phyloP scores from a whole-genome alignment of 2,329 filamentous ascomycete genomes.

The Paracamarosporium sp. region DNA sequence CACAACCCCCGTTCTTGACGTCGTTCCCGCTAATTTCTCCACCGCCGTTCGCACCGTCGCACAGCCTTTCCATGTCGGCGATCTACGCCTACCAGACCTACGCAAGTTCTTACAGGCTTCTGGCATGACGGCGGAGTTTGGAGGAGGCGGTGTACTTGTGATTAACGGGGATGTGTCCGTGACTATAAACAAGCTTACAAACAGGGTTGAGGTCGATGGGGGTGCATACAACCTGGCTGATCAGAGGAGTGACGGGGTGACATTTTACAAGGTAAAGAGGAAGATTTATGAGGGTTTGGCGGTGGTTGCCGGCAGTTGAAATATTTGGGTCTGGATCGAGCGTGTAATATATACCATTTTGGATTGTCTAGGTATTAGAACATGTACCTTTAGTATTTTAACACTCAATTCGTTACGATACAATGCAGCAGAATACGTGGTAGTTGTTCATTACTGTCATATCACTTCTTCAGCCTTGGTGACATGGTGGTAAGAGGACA shows the following conservation, averaged over 20 bases:
- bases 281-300: slow-evolving; percentile 95
- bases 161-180: slow-evolving; percentile 90
- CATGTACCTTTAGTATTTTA: background rate
- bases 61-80: slow-evolving; percentile 92
- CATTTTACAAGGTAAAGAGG: slow-evolving; percentile 85
- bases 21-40: slow-evolving; percentile 66
- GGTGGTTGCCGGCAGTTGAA: slow-evolving; percentile 78
- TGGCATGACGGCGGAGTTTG: slow-evolving; percentile 89
- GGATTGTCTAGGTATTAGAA: background rate
- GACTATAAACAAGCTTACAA: slow-evolving; percentile 78
- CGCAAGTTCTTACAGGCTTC: slow-evolving; percentile 80
- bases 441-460: too few relatives aligned
- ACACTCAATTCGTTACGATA: too few relatives aligned
- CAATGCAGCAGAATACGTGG: too few relatives aligned
- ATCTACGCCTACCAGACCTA: slow-evolving; percentile 86
- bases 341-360: background rate
- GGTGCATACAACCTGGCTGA: slow-evolving; percentile 42
- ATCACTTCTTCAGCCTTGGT: too few relatives aligned
- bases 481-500: too few relatives aligned
- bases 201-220: slow-evolving; percentile 84
- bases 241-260: slow-evolving; percentile 58
- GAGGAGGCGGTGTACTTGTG: slow-evolving; percentile 88
- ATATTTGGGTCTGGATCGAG: background rate
- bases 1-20: slow-evolving; percentile 62
- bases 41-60: slow-evolving; percentile 78